Base-by-base conservation (phyloP, 345 rosid species). In the Dipteronia sinensis region DNA sequence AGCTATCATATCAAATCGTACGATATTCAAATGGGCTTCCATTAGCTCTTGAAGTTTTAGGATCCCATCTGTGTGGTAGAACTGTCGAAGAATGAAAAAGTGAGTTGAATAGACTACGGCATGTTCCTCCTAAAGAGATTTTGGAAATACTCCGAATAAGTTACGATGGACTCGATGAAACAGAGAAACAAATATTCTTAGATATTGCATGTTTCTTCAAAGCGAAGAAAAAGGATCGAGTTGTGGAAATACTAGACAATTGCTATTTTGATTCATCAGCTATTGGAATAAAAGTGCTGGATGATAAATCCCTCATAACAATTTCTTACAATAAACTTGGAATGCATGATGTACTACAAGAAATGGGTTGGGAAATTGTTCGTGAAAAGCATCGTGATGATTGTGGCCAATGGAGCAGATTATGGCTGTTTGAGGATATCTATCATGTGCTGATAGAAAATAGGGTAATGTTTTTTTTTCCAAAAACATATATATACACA, bases 341-440 rank as follows among this genome's bases (percentile, higher is more conserved):
- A 65, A 65, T 82, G 85, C 82, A 78, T 38, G 79, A 75, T 62
- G 31, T 68, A n/a, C 40, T 78, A 12, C 55, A 64, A 66, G 65
- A 46, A 4, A 69, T 78, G 67, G 85, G 82, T 10, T 67, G 65
- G 56, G 56, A 65, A 15, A 66, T 78, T 69, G 74, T 82, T 16
- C 38, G 56, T n/a, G n/a, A n/a, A n/a, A n/a, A n/a, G n/a, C n/a
- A n/a, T n/a, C n/a, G n/a, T 22, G 51, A 51, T 1, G 34, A 62
- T 7, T 17, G 27, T 25, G 66, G 66, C 16, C 12, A 62, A 62
- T 62, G 66, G 66, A 62, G 76, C 27, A 71, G 85, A 58, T 61
- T 82, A 27, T 79, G 82, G 78, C 1, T 16, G 0, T 62, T n/a
- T 7, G 16, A 66, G 49, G 80, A 82, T 11, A 65, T 77, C 16